A percentile compares a stretch with the other conserved stretches of the same genome.
Evolutionary conservation across 1,284 basidiomycete genomes (phyloP).

Genomic region (Apiotrichum sp.): DNA sequence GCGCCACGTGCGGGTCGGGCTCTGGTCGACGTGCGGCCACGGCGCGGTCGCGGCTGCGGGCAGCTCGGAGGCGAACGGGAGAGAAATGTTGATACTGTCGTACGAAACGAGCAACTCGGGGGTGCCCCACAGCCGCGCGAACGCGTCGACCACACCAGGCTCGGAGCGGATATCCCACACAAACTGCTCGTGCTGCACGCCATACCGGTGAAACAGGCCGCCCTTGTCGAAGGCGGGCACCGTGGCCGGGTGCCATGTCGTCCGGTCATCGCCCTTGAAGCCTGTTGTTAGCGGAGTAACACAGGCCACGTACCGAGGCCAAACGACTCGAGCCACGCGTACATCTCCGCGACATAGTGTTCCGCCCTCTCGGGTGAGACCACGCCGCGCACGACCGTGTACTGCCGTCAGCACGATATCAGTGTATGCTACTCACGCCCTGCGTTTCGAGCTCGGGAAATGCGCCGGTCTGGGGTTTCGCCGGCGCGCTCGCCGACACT

Average conservation of each 20-base stretch:
- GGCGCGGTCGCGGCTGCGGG: constrained; percentile 18
- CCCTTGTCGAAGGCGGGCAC: constrained; percentile 40
- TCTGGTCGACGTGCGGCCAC: constrained; percentile 47
- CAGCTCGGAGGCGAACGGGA: constrained; percentile 33
- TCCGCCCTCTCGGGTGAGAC: constrained; percentile 31
- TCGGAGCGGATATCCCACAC: constrained; percentile 45
- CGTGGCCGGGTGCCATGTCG: constrained; percentile 39
- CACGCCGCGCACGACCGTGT: constrained; percentile 39
- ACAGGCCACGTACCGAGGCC: constrained; percentile 9
- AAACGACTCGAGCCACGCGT: constrained; percentile 42
- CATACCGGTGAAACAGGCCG: constrained; percentile 37
- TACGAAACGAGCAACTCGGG: constrained; percentile 44
- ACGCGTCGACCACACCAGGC: constrained; percentile 35
- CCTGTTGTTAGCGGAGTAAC: constrained; percentile 18
- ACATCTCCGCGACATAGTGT: constrained; percentile 36
- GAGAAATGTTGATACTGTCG: constrained; percentile 42
- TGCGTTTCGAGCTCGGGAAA: constrained; percentile 24
- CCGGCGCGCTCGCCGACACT: constrained; percentile 22
- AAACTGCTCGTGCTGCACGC: constrained; percentile 41
- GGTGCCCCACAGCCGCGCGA: constrained; percentile 44
- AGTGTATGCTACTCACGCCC: constrained; percentile 20
- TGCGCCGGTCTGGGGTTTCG: constrained; percentile 11
- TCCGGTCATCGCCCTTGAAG: constrained; percentile 42
- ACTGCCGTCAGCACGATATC: constrained; percentile 20
- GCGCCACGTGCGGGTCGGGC: constrained; percentile 35